Conservation (phyloP, 2,329 filamentous ascomycete species). For the Achaetomium macrosporum region DNA sequence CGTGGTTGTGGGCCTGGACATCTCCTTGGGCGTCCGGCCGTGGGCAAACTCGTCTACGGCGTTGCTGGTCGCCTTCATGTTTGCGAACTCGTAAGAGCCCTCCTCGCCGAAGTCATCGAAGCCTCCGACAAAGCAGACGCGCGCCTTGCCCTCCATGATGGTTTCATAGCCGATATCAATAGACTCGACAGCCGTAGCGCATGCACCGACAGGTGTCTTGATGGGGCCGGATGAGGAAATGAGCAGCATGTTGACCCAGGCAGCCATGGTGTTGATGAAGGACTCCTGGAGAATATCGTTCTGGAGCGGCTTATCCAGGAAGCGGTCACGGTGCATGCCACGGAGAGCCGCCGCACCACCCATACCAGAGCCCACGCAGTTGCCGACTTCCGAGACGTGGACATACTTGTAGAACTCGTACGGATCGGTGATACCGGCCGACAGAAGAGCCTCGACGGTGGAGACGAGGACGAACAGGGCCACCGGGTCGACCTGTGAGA, state of each 20-base stretch:
- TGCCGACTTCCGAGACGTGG: constrained; percentile 94
- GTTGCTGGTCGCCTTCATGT: constrained; percentile 99
- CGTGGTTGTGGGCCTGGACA: constrained; percentile 96
- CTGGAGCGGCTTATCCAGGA: constrained; percentile 92
- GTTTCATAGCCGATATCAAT: constrained; percentile 97
- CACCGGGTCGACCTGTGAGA: constrained; percentile 93
- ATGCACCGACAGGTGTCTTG: constrained; percentile 97
- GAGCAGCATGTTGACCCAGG: constrained; percentile 99
- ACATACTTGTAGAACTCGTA: constrained; percentile 99
- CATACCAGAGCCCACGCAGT: constrained; percentile 97
- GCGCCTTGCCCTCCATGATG: constrained; percentile 96
- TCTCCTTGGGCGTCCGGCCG: constrained; percentile 90
- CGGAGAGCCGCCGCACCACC: constrained; percentile 87
- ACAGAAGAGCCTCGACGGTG: constrained; percentile 83
- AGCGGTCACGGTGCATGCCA: constrained; percentile 98
- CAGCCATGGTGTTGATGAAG: constrained; percentile 99
- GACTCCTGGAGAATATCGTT: constrained; percentile 99
- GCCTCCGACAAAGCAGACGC: constrained; percentile 94
- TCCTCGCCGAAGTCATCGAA: constrained; percentile 99
- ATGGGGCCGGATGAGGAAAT: constrained; percentile 96
- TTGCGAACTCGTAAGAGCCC: constrained; percentile 98
- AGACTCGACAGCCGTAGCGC: constrained; percentile 94
- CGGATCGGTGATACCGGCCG: constrained; percentile 93
- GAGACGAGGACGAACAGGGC: constrained; percentile 93
- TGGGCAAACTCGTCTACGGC: constrained; percentile 94